Evolutionary conservation across 176 grass and related monocot genomes (phyloP).

Genomic region (Typha latifolia): DNA sequence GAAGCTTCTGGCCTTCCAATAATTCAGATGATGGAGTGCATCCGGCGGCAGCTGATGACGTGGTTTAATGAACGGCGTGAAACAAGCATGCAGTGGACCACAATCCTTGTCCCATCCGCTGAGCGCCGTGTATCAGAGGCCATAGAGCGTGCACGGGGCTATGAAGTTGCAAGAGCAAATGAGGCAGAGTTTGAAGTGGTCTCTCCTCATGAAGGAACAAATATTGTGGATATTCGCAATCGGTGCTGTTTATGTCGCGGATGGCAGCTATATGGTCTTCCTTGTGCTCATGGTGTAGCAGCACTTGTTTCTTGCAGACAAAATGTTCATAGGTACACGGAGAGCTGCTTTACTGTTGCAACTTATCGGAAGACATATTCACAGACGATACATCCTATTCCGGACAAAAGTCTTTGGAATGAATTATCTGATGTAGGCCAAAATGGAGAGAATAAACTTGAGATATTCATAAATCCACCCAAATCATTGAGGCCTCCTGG

Average conservation of each 20-base stretch:
- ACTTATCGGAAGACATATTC: slow-evolving; percentile 92
- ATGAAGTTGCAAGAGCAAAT: slow-evolving; percentile 75
- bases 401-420: slow-evolving; percentile 71
- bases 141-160: slow-evolving; percentile 78
- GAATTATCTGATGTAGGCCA: slow-evolving; percentile 38
- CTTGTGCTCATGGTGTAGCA: slow-evolving; percentile 86
- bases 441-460: slow-evolving; percentile 27
- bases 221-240: slow-evolving; percentile 87
- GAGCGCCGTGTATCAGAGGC: slow-evolving; percentile 70
- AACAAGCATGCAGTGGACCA: slow-evolving; percentile 85
- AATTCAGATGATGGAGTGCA: slow-evolving; percentile 95
- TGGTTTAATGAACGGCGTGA: slow-evolving; percentile 96
- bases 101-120: slow-evolving; percentile 59
- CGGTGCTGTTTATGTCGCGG: slow-evolving; percentile 83
- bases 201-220: slow-evolving; percentile 65
- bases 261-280: slow-evolving; percentile 87
- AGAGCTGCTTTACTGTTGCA: slow-evolving; percentile 84
- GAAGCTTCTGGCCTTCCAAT: slow-evolving; percentile 80
- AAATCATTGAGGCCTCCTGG: slow-evolving; percentile 68
- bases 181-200: slow-evolving; percentile 92
- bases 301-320: slow-evolving; percentile 87
- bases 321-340: slow-evolving; percentile 88
- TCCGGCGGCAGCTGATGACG: slow-evolving; percentile 81
- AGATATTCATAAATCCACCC: slow-evolving; percentile 57
- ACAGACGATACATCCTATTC: slow-evolving; percentile 91